A percentile compares a stretch with the other conserved stretches of the same genome.
phyloP scores from a whole-genome alignment of 768 basidiomycete species.

The Candolleomyces eurysporus region DNA sequence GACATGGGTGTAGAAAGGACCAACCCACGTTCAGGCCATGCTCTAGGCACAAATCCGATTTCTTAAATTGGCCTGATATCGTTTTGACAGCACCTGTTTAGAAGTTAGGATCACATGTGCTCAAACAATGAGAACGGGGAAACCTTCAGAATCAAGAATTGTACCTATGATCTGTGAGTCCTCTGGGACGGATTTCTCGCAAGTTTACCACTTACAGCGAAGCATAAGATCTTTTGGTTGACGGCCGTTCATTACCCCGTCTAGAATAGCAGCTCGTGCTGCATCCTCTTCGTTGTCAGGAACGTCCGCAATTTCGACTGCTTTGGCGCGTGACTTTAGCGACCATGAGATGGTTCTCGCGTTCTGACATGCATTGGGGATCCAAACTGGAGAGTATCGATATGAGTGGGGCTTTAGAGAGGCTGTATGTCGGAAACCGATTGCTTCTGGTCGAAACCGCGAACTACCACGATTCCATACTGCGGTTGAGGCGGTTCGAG shows the following conservation, averaged over 20 bases:
- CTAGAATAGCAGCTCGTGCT: constrained; percentile 70
- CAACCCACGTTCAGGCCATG: constrained; percentile 84
- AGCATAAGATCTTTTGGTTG: constrained; percentile 89
- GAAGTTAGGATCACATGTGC: constrained; percentile 13
- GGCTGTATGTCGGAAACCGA: not conserved
- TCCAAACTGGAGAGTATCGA: not conserved
- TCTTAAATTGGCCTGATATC: constrained; percentile 87
- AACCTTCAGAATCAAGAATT: constrained; percentile 81
- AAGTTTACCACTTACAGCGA: constrained; percentile 62
- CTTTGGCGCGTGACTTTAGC: constrained; percentile 26
- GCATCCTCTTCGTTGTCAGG: constrained; percentile 61
- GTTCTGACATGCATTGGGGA: not conserved
- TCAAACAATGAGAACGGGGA: constrained; percentile 17
- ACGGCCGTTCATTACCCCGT: constrained; percentile 83
- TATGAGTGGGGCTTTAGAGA: not conserved
- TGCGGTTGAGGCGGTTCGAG: not conserved
- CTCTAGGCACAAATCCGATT: constrained; percentile 82
- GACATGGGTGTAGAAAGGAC: not conserved
- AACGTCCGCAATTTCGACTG: constrained; percentile 24
- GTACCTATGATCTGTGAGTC: constrained; percentile 56
- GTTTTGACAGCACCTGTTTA: constrained; percentile 76
- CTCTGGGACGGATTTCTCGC: constrained; percentile 10
- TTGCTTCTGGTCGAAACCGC: not conserved
- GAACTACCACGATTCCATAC: not conserved
- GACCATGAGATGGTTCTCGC: constrained; percentile 33